Percentiles rank a stretch among this genome's conserved stretches.
These are phyloP conservation scores for Primulina huaijiensis DNA, from an alignment of 257 asterid species.

Conservation along the genomic window DNA sequence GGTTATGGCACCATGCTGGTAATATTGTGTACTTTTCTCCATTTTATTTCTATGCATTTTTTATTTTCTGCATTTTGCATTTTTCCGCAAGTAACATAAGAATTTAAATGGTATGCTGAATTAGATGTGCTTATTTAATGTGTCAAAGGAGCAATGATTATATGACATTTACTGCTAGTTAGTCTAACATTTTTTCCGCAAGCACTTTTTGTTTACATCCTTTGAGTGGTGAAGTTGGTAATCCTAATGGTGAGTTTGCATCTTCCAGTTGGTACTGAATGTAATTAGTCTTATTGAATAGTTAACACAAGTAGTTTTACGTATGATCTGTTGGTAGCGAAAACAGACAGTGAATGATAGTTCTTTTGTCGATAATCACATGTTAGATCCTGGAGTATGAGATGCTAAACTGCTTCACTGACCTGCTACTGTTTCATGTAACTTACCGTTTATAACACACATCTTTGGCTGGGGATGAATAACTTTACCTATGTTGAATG, in stretches of 20 bases:
- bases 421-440: neutral
- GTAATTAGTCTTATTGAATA: too few species aligned
- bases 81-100: neutral
- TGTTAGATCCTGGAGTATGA: neutral
- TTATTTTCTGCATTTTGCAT: neutral
- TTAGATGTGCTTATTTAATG: neutral
- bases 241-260: too few species aligned
- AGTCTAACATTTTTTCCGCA: too few species aligned
- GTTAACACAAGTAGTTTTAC: too few species aligned
- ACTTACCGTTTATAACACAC: neutral
- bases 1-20: slow-evolving; percentile 98
- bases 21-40: slow-evolving; percentile 22
- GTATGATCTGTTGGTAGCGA: too few species aligned
- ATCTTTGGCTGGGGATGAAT: neutral
- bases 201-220: too few species aligned
- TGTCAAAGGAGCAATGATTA: neutral
- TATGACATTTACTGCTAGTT: too few species aligned
- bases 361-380: too few species aligned
- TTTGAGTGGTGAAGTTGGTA: too few species aligned
- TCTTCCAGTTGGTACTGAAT: too few species aligned
- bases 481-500: neutral
- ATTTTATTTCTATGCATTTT: neutral
- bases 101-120: neutral
- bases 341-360: too few species aligned
- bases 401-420: neutral